Evolutionary conservation across 2,329 filamentous ascomycete species (phyloP), one percentile per base, ranked within the genome.

Genomic region (Diplodia sapinea): DNA sequence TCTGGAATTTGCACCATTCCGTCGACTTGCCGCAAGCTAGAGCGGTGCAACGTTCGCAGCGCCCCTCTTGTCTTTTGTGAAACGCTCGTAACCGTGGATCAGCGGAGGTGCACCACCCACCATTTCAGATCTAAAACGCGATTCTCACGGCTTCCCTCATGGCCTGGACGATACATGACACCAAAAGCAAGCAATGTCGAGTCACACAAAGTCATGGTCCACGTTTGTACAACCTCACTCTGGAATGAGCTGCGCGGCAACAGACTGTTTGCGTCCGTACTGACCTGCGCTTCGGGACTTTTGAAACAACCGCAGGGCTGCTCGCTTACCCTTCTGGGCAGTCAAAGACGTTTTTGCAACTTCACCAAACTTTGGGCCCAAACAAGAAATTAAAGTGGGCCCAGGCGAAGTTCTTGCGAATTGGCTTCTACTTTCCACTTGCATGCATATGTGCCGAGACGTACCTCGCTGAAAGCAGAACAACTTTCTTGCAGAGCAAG

Each of bases 181-280:
- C 23, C n/a, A 63, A 49, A 63, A 63, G 43, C 59, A 63, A 63
- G 59, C 36, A 63, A 51, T 38, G 15, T 26, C 26, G 40, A 20
- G 57, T 62, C 57, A 50, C 57, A 59, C 38, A 47, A 17, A 20
- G 38, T 13, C 56, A 26, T 38, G n/a, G n/a, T n/a, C n/a, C n/a
- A n/a, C n/a, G n/a, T n/a, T n/a, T 51, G 59, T 63, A 20, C 59
- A n/a, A 63, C 59, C 31, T 51, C 12, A 3, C 29, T 31, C 47
- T 29, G 43, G 59, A 63, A 33, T 31, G 59, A 51, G 59, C 59
- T 47, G 59, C 47, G 40, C 26, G n/a, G 29, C 47, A n/a, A 38
- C 29, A 8, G 20, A 43, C 23, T 20, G 8, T n/a, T 15, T 9
- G 20, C 55, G 23, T 29, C 36, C 23, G 36, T 23, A 17, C 47